phyloP scores from a whole-genome alignment of 208 protist genomes.

The Acanthamoeba culbertsoni region DNA sequence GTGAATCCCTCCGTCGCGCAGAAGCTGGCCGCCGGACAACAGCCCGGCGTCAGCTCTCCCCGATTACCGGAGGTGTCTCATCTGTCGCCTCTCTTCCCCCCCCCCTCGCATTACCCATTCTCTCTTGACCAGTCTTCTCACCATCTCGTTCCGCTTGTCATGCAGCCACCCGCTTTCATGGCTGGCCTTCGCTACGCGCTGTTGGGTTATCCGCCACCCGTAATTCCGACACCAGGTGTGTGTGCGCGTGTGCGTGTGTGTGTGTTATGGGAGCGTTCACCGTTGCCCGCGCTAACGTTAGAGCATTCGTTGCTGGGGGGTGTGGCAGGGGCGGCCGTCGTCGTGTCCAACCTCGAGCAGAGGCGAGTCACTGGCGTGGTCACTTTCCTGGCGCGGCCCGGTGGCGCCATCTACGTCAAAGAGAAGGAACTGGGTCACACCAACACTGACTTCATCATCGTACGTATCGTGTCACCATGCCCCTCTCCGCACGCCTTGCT shows the following conservation, averaged over 20 bases:
- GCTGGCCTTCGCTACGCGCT: constrained; percentile 12
- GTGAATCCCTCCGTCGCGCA: background rate
- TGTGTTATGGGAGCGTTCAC: too few species aligned
- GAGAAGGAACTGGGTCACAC: background rate
- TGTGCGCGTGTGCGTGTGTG: too few species aligned
- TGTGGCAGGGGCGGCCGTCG: background rate
- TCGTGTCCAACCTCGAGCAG: background rate
- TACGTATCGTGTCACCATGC: background rate
- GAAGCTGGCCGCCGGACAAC: background rate
- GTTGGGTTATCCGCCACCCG: background rate
- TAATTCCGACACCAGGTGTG: background rate
- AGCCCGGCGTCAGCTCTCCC: background rate
- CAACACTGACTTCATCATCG: constrained; percentile 5
- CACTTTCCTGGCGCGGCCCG: background rate
- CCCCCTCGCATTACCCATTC: background rate
- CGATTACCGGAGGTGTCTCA: background rate
- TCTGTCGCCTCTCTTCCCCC: background rate
- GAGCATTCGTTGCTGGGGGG: too few species aligned
- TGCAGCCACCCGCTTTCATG: background rate
- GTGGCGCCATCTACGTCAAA: background rate
- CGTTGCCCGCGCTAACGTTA: too few species aligned
- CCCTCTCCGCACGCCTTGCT: background rate
- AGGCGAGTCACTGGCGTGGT: background rate
- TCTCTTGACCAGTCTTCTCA: background rate
- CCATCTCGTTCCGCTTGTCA: background rate